A percentile compares a stretch with the other conserved stretches of the same genome.
Evolutionary conservation across 2,329 filamentous ascomycete species (phyloP).

Genomic region (Phialophora chinensis): DNA sequence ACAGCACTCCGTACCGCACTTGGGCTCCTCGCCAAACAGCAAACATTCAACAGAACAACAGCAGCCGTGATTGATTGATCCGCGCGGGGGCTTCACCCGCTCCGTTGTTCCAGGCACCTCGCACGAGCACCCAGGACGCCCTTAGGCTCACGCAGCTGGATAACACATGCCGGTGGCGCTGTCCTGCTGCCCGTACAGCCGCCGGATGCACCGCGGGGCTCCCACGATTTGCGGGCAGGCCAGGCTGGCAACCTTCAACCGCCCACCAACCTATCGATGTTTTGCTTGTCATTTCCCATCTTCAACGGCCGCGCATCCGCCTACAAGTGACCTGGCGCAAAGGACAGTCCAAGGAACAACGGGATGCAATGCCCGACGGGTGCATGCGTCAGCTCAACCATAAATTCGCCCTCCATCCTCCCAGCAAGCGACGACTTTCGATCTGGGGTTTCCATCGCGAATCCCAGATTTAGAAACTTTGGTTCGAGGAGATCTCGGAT

Average conservation of each 20-base stretch:
- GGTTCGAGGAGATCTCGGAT: background rate
- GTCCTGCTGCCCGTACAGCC: background rate
- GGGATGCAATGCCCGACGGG: conserved; percentile 21
- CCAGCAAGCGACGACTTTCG: background rate
- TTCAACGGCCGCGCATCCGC: background rate
- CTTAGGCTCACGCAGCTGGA: background rate
- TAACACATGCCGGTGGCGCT: background rate
- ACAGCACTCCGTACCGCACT: background rate
- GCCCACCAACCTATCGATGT: conserved; percentile 25
- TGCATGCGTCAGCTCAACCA: conserved; percentile 17
- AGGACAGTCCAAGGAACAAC: conserved; percentile 7
- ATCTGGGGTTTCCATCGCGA: conserved; percentile 15
- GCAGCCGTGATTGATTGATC: too few species aligned
- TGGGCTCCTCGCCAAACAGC: background rate
- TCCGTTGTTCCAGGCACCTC: background rate
- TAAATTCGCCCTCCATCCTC: conserved; percentile 12
- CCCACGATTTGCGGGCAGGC: conserved; percentile 21
- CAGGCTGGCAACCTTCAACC: conserved; percentile 24
- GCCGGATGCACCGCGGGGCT: background rate
- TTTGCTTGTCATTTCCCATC: conserved; percentile 16
- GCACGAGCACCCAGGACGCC: background rate
- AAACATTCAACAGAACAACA: background rate
- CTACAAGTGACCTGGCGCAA: conserved; percentile 12
- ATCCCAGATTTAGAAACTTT: conserved; percentile 12
- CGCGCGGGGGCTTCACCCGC: background rate